Evolutionary conservation across 345 rosid species (phyloP).

Genomic region (Ceriops decandra): DNA sequence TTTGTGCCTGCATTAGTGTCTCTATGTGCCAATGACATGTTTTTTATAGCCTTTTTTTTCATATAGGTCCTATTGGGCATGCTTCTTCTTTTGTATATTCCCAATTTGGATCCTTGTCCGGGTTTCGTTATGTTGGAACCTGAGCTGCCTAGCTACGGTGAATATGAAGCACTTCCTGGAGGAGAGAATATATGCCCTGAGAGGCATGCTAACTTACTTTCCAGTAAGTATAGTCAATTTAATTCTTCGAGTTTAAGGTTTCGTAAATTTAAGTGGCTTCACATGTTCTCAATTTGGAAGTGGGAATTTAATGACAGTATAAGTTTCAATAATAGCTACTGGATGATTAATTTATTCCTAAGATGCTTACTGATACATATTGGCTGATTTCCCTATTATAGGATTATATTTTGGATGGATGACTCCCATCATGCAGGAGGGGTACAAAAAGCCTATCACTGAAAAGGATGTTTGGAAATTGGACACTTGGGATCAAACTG

Average conservation of each 20-base stretch:
- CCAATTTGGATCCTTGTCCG: slow-evolving; percentile 29
- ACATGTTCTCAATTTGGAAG: neutral
- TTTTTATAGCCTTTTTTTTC: neutral
- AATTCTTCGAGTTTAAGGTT: neutral
- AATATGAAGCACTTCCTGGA: slow-evolving; percentile 29
- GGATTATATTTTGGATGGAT: slow-evolving; percentile 66
- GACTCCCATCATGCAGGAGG: slow-evolving; percentile 83
- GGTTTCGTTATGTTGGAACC: slow-evolving; percentile 22
- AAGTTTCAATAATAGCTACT: neutral
- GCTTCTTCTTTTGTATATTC: slow-evolving; percentile 25
- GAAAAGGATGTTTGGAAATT: slow-evolving; percentile 95
- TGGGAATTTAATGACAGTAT: too few species aligned
- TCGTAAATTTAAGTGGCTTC: neutral
- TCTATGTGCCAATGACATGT: neutral
- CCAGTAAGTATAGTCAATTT: slow-evolving; percentile 20
- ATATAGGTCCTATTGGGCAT: slow-evolving; percentile 25
- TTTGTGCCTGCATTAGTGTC: neutral
- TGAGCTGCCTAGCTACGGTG: slow-evolving; percentile 19
- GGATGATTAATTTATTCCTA: neutral
- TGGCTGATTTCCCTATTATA: neutral
- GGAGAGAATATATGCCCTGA: slow-evolving; percentile 30
- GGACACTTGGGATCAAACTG: slow-evolving; percentile 92
- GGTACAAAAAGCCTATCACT: slow-evolving; percentile 72
- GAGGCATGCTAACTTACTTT: slow-evolving; percentile 26
- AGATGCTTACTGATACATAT: neutral